phyloP scores from a whole-genome alignment of 2,329 filamentous ascomycete species.

The Septoria petroselini region DNA sequence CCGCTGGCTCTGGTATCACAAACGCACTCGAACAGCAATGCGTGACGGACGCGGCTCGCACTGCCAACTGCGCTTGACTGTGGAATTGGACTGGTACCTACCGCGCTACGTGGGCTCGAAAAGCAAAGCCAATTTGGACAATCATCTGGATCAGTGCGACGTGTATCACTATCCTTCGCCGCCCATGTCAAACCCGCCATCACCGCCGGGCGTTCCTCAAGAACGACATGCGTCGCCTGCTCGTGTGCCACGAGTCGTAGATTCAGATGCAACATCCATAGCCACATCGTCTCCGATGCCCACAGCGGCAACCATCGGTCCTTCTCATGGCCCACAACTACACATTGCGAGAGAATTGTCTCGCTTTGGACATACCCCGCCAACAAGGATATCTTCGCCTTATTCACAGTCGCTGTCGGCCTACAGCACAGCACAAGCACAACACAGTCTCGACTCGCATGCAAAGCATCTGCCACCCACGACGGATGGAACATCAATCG shows the following conservation, averaged over 20 bases:
- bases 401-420: not conserved
- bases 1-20: not conserved
- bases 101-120: conserved; percentile 19
- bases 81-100: not conserved
- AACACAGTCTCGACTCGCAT: conserved; percentile 1
- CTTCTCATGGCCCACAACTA: conserved; percentile 15
- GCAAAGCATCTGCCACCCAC: conserved; percentile 4
- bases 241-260: conserved; percentile 9
- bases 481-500: conserved; percentile 6
- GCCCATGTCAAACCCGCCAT: conserved; percentile 52
- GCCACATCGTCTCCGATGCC: conserved; percentile 21
- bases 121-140: conserved; percentile 20
- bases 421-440: conserved; percentile 17
- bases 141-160: conserved; percentile 9
- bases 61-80: not conserved
- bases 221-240: conserved; percentile 15
- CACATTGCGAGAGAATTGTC: conserved; percentile 2
- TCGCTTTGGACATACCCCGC: not conserved
- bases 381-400: not conserved
- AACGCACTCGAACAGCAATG: conserved; percentile 4
- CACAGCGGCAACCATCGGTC: conserved; percentile 17
- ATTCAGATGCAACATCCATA: conserved; percentile 11
- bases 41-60: conserved; percentile 1
- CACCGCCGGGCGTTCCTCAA: conserved; percentile 35
- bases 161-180: conserved; percentile 45